A percentile compares a stretch with the other conserved stretches of the same genome.
phyloP scores from a whole-genome alignment of 805 yeast genomes.

The Yarrowia phangngaensis region DNA sequence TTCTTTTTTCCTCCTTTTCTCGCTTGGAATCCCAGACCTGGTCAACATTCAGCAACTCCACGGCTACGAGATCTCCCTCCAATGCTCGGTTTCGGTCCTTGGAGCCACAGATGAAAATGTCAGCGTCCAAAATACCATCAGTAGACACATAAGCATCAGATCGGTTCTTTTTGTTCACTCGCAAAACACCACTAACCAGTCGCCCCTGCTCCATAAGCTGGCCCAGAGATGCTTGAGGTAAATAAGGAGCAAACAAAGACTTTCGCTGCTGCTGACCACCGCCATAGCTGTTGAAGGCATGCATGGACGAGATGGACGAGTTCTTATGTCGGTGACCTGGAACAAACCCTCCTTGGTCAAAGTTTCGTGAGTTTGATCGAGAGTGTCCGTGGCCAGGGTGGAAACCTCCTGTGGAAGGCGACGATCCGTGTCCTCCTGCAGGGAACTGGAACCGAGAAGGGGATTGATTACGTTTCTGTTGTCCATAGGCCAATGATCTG shows the following conservation, averaged over 20 bases:
- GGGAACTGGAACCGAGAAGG: constrained; percentile 61
- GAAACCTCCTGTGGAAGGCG: constrained; percentile 27
- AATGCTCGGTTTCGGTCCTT: constrained; percentile 96
- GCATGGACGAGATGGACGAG: constrained; percentile 50
- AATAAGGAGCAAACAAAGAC: constrained; percentile 90
- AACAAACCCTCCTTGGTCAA: constrained; percentile 44
- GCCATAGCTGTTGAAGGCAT: constrained; percentile 34
- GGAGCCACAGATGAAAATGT: constrained; percentile 95
- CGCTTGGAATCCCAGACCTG: constrained; percentile 97
- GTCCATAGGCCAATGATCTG: constrained; percentile 7
- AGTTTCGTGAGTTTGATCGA: constrained; percentile 39
- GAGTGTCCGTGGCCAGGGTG: constrained; percentile 46
- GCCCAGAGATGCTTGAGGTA: constrained; percentile 90
- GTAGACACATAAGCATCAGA: constrained; percentile 98
- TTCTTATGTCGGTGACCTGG: constrained; percentile 75
- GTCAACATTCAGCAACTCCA: constrained; percentile 88
- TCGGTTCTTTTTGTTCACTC: constrained; percentile 94
- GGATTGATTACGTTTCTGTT: constrained; percentile 37
- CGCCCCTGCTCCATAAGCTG: constrained; percentile 85
- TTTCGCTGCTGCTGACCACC: constrained; percentile 43
- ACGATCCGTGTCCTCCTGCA: constrained; percentile 36
- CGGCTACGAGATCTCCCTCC: constrained; percentile 95
- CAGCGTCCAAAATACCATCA: constrained; percentile 92
- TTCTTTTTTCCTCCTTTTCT: constrained; percentile 97
- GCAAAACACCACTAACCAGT: constrained; percentile 82